A percentile compares a stretch with the other conserved stretches of the same genome.
Evolutionary conservation across 1,284 basidiomycete genomes (phyloP).

Genomic region (Schizophyllum commune): DNA sequence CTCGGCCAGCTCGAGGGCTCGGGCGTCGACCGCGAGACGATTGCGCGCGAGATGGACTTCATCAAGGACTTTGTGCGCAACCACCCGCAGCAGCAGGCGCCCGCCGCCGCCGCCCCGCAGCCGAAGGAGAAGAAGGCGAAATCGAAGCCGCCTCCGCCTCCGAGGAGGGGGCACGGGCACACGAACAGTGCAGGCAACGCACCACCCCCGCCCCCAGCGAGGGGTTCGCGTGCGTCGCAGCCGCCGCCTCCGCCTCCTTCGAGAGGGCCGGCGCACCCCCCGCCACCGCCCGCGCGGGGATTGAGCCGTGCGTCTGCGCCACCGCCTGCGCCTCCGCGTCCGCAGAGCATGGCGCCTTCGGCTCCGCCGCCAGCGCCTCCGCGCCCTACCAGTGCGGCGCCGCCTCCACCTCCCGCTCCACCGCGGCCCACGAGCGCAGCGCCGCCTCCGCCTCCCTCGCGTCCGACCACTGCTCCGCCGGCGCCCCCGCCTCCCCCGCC

Average conservation of each 20-base stretch:
- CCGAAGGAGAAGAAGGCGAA: constrained; percentile 28
- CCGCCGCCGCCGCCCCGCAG: constrained; percentile 6
- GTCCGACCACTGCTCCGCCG: constrained; percentile 23
- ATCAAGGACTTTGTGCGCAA: constrained; percentile 80
- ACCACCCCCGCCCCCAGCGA: constrained; percentile 20
- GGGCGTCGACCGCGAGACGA: constrained; percentile 59
- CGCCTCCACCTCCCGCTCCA: constrained; percentile 22
- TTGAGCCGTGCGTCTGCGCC: constrained; percentile 23
- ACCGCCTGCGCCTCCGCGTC: constrained; percentile 17
- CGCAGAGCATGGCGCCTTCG: constrained; percentile 19
- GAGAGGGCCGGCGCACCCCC: constrained; percentile 22
- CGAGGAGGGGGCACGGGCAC: constrained; percentile 26
- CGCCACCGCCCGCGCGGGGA: constrained; percentile 21
- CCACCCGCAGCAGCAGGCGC: constrained; percentile 30
- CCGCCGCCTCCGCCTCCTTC: constrained; percentile 21
- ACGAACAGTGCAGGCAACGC: constrained; percentile 25
- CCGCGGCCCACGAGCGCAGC: constrained; percentile 5
- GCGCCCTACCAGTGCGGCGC: constrained; percentile 19
- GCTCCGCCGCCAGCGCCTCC: constrained; percentile 27
- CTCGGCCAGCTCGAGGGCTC: constrained; percentile 64
- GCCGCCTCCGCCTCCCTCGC: constrained; percentile 32
- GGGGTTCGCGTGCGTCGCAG: constrained; percentile 14
- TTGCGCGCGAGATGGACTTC: constrained; percentile 79
- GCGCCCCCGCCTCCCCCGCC: constrained; percentile 25
- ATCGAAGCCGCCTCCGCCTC: constrained; percentile 56